phyloP scores from a whole-genome alignment of 2,329 filamentous ascomycete genomes.

The Lachnellula occidentalis region DNA sequence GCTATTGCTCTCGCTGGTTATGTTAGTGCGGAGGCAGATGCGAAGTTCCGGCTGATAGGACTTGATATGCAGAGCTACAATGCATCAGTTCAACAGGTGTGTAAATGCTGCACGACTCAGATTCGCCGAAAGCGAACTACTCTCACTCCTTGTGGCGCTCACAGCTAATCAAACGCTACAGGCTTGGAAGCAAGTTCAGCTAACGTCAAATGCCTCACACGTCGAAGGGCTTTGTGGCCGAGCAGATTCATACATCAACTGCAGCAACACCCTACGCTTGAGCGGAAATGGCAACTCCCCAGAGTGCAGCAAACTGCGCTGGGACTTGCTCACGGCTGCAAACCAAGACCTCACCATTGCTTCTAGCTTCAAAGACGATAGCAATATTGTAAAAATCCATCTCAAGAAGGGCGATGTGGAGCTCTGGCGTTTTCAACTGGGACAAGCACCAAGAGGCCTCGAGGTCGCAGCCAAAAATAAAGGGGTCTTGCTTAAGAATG shows the following conservation, averaged over 20 bases:
- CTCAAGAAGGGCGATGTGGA: conserved; percentile 50
- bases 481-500: conserved; percentile 46
- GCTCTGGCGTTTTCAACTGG: conserved; percentile 47
- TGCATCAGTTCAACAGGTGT: not conserved
- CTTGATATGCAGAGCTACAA: conserved; percentile 47
- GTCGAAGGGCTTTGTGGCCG: conserved; percentile 47
- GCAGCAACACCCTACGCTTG: conserved; percentile 36
- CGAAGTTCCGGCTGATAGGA: conserved; percentile 46
- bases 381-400: conserved; percentile 48
- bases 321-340: conserved; percentile 48
- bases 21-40: conserved; percentile 48
- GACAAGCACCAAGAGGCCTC: conserved; percentile 39
- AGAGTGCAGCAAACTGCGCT: conserved; percentile 34
- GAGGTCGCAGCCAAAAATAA: conserved; percentile 39
- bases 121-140: conserved; percentile 30
- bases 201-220: conserved; percentile 36
- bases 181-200: conserved; percentile 32
- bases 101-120: not conserved
- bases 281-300: conserved; percentile 11
- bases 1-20: conserved; percentile 52
- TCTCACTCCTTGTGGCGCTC: too few species aligned
- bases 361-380: conserved; percentile 43
- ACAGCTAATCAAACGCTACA: conserved; percentile 24
- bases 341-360: conserved; percentile 45
- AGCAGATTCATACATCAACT: conserved; percentile 50